These are phyloP conservation scores for Colletotrichum chrysophilum DNA, from an alignment of 2,329 filamentous ascomycete genomes.

Conservation along the genomic window DNA sequence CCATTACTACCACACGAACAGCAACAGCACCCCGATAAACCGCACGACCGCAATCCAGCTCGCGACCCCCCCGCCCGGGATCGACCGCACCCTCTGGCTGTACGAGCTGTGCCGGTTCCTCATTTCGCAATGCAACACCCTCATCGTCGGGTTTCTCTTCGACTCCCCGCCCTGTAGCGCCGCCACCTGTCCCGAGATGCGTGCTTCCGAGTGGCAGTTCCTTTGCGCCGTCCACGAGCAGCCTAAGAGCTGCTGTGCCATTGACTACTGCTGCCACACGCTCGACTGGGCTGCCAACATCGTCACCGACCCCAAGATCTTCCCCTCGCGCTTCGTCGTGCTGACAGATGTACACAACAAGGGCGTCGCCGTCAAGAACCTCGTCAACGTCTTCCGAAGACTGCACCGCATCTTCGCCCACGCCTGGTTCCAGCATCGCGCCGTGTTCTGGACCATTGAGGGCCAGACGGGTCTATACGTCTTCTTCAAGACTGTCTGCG, in stretches of 20 bases:
- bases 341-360: conserved; percentile 62
- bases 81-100: conserved; percentile 90
- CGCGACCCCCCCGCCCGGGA: conserved; percentile 78
- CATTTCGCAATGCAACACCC: conserved; percentile 89
- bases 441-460: conserved; percentile 95
- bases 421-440: conserved; percentile 96
- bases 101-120: conserved; percentile 98
- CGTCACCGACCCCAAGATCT: conserved; percentile 92
- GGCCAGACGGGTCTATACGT: conserved; percentile 90
- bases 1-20: conserved; percentile 78
- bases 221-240: conserved; percentile 97
- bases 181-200: conserved; percentile 95
- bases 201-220: conserved; percentile 98
- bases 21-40: conserved; percentile 73
- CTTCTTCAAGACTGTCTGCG: conserved; percentile 97
- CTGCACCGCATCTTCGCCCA: conserved; percentile 98
- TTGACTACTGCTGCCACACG: conserved; percentile 99
- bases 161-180: conserved; percentile 89
- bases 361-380: conserved; percentile 74
- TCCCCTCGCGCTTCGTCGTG: conserved; percentile 80
- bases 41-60: conserved; percentile 78
- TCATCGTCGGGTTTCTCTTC: conserved; percentile 92
- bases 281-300: conserved; percentile 97
- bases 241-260: conserved; percentile 95
- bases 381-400: conserved; percentile 93